Evolutionary conservation across 2,329 filamentous ascomycete species (phyloP).

Genomic region (Fusarium sterilihyphosum): DNA sequence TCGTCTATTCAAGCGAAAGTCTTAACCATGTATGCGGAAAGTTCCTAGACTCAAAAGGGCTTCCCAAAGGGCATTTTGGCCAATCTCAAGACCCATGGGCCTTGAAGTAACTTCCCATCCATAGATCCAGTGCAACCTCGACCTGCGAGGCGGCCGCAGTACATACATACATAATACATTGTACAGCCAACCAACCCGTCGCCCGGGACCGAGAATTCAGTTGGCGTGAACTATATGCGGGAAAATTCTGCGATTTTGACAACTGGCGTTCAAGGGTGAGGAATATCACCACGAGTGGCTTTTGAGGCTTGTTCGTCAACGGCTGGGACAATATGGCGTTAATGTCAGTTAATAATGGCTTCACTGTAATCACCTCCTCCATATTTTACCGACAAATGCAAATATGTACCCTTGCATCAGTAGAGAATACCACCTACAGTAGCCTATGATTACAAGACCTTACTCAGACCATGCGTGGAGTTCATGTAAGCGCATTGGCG

Average conservation of each 20-base stretch:
- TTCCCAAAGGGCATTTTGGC: background rate
- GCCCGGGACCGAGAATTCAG: slow-evolving; percentile 7
- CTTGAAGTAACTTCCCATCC: slow-evolving; percentile 16
- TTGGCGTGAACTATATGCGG: slow-evolving; percentile 8
- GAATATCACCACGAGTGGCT: slow-evolving; percentile 11
- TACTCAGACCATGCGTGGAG: slow-evolving; percentile 40
- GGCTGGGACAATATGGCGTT: background rate
- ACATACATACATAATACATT: background rate
- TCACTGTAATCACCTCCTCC: background rate
- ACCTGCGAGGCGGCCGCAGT: slow-evolving; percentile 21
- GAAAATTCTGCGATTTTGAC: background rate
- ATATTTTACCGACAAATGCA: background rate
- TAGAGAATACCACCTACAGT: slow-evolving; percentile 13
- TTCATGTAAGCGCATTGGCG: slow-evolving; percentile 37
- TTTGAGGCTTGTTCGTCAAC: background rate
- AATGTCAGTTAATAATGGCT: background rate
- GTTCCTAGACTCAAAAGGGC: slow-evolving; percentile 25
- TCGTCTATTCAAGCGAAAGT: slow-evolving; percentile 16
- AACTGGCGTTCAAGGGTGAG: background rate
- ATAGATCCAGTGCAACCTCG: slow-evolving; percentile 31
- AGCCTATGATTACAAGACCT: slow-evolving; percentile 7
- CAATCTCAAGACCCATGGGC: slow-evolving; percentile 7
- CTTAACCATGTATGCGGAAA: slow-evolving; percentile 15
- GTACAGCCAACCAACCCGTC: slow-evolving; percentile 4
- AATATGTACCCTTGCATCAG: slow-evolving; percentile 6